A percentile compares a stretch with the other conserved stretches of the same genome.
Evolutionary conservation across 306 rosid genomes (phyloP).

Genomic region (Astragalus glycyphyllos): DNA sequence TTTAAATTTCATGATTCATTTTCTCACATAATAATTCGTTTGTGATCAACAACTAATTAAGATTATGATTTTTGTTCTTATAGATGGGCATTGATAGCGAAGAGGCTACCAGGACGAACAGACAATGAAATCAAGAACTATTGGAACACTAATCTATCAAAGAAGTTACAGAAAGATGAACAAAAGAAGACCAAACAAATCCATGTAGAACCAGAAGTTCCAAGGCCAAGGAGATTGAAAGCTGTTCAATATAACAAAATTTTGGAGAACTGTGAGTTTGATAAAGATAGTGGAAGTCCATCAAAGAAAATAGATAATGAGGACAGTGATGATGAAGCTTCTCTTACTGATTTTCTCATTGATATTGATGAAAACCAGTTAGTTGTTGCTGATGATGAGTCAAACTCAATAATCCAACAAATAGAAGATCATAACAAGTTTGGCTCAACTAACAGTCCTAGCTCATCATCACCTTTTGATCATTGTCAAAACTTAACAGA

Average conservation of each 20-base stretch:
- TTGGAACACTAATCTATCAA: constrained; percentile 67
- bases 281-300: not conserved
- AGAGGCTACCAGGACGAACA: constrained; percentile 87
- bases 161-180: constrained; percentile 34
- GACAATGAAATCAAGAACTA: constrained; percentile 87
- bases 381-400: constrained; percentile 36
- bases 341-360: constrained; percentile 40
- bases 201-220: constrained; percentile 39
- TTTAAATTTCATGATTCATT: too few relatives aligned
- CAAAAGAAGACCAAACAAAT: constrained; percentile 12
- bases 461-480: constrained; percentile 39
- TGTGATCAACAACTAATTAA: not conserved
- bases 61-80: not conserved
- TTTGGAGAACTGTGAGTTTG: constrained; percentile 8
- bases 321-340: constrained; percentile 37
- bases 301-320: constrained; percentile 23
- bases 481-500: constrained; percentile 30
- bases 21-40: not conserved
- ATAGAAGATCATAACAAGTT: constrained; percentile 33
- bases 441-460: constrained; percentile 39
- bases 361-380: constrained; percentile 45
- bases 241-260: constrained; percentile 6
- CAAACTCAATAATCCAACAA: constrained; percentile 27
- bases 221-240: constrained; percentile 42
- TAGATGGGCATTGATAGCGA: constrained; percentile 86